Conservation (phyloP, 495 filamentous ascomycete genomes). For the Chlorociboria aeruginascens region DNA sequence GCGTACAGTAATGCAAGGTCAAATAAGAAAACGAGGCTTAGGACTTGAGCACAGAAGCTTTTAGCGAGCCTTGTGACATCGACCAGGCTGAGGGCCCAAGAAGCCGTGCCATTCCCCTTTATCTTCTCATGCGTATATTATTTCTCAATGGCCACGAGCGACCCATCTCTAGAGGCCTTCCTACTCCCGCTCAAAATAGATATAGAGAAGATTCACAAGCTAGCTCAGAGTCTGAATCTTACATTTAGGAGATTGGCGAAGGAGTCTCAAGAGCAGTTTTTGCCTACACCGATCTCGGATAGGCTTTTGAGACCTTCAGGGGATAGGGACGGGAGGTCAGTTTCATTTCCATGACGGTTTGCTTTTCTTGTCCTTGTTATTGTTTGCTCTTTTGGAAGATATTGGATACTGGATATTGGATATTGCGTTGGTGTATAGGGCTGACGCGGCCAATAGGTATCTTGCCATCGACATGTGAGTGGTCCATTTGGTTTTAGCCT, state of each 20-base stretch:
- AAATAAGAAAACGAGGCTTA: slow-evolving; percentile 7
- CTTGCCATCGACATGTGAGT: slow-evolving; percentile 64
- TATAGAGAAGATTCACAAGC: slow-evolving; percentile 35
- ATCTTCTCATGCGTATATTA: background rate
- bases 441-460: slow-evolving; percentile 35
- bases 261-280: slow-evolving; percentile 57
- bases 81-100: slow-evolving; percentile 1
- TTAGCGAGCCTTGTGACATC: background rate
- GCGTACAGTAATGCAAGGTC: background rate
- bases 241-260: slow-evolving; percentile 54
- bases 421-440: background rate
- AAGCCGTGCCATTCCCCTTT: too few species aligned
- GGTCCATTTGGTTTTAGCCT: background rate
- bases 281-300: slow-evolving; percentile 66
- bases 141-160: slow-evolving; percentile 18
- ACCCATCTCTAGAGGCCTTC: slow-evolving; percentile 27
- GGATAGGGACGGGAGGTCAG: slow-evolving; percentile 46
- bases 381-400: background rate
- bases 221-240: slow-evolving; percentile 48
- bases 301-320: slow-evolving; percentile 41
- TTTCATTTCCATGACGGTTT: background rate
- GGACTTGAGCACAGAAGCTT: background rate
- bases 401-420: background rate
- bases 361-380: background rate
- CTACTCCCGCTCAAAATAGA: slow-evolving; percentile 33